Evolutionary conservation across 2,329 filamentous ascomycete genomes (phyloP).

Genomic region (Stemphylium lycopersici): DNA sequence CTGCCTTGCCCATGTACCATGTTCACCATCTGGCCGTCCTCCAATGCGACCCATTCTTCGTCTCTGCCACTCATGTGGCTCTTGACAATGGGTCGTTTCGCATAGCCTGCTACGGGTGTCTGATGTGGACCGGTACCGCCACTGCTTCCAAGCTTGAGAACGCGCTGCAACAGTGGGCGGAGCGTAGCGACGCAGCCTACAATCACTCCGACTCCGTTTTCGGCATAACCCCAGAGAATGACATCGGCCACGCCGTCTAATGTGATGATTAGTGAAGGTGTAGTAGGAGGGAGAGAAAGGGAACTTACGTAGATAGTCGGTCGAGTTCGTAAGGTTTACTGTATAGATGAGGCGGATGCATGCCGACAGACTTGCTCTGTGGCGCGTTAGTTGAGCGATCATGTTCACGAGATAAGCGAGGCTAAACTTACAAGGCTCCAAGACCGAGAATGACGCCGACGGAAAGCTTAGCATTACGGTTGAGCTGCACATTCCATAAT

Average conservation of each 20-base stretch:
- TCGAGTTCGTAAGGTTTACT: constrained; percentile 9
- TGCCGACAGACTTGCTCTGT: constrained; percentile 12
- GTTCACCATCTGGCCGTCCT: constrained; percentile 9
- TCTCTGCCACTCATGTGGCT: constrained; percentile 10
- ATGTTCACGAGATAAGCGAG: constrained; percentile 4
- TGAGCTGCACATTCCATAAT: constrained; percentile 14
- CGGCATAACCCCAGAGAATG: constrained; percentile 13
- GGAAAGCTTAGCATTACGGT: constrained; percentile 14
- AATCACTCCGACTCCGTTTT: constrained; percentile 12
- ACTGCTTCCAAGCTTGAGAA: constrained; percentile 12
- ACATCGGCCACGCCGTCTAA: constrained; percentile 11
- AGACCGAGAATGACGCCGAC: constrained; percentile 15
- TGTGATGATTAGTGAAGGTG: background rate
- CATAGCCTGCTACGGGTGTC: constrained; percentile 6
- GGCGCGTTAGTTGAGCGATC: constrained; percentile 3
- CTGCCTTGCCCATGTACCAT: constrained; percentile 7
- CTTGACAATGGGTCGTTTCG: constrained; percentile 10
- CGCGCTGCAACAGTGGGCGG: constrained; percentile 11
- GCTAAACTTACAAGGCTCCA: constrained; percentile 12
- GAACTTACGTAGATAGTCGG: constrained; percentile 9
- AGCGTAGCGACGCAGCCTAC: constrained; percentile 15
- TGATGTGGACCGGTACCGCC: constrained; percentile 2
- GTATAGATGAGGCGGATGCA: constrained; percentile 14
- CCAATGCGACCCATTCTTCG: constrained; percentile 12
- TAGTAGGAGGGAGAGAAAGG: background rate